These are phyloP conservation scores for Fusarium humuli DNA, from an alignment of 2,329 filamentous ascomycete genomes.

Conservation along the genomic window DNA sequence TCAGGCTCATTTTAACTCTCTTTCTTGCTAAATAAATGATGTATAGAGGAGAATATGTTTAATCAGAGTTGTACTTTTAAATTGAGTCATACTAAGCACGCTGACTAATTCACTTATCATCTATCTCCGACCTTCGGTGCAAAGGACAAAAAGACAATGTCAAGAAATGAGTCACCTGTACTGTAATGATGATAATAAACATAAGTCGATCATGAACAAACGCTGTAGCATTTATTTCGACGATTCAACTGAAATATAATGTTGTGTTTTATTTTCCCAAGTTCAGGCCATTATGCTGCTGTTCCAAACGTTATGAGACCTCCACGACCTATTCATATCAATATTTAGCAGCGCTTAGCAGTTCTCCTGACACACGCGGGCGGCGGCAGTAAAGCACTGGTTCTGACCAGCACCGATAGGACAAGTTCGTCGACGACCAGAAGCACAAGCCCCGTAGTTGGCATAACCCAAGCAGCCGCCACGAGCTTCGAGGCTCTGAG, in stretches of 20 bases:
- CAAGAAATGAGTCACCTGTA: neutral
- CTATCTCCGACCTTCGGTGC: neutral
- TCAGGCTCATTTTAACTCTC: constrained; percentile 49
- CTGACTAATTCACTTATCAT: neutral
- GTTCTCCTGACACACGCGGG: neutral
- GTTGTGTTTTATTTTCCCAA: neutral
- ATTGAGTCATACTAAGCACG: neutral
- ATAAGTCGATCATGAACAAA: accelerated
- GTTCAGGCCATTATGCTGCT: neutral
- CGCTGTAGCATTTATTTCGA: accelerated
- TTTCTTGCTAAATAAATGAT: accelerated
- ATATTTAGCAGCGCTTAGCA: neutral
- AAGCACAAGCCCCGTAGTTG: neutral
- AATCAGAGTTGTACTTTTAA: neutral
- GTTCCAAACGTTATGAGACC: neutral
- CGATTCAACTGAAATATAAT: too few relatives aligned
- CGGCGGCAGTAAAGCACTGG: neutral
- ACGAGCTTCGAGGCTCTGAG: neutral
- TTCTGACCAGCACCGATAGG: neutral
- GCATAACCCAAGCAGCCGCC: constrained; percentile 1
- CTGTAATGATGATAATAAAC: accelerated
- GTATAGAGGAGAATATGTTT: too few relatives aligned
- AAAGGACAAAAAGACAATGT: too few relatives aligned
- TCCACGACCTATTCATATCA: neutral
- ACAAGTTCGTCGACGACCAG: neutral